A percentile compares a stretch with the other conserved stretches of the same genome.
phyloP scores from a whole-genome alignment of 176 grass and related monocot genomes.

The Hsuehochloa calcarea region DNA sequence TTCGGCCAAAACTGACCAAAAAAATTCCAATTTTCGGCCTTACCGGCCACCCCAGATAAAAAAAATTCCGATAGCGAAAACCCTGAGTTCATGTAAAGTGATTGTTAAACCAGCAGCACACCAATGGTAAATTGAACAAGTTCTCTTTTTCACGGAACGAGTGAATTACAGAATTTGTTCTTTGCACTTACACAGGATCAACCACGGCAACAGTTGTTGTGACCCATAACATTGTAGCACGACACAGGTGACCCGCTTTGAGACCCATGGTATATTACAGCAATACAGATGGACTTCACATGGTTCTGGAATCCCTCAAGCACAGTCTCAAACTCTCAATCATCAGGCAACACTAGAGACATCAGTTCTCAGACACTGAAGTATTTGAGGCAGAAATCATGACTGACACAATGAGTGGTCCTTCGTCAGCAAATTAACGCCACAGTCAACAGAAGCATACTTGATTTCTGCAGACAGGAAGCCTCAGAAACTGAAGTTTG shows the following conservation, averaged over 20 bases:
- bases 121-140: not conserved
- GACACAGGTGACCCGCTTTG: not conserved
- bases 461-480: not conserved
- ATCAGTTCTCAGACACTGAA: not conserved
- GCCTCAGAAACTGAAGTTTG: not conserved
- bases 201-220: not conserved
- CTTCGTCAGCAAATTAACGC: not conserved
- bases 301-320: not conserved
- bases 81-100: not conserved
- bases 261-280: not conserved
- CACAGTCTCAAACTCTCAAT: not conserved
- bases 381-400: not conserved
- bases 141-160: not conserved
- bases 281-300: not conserved
- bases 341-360: not conserved
- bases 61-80: too few relatives aligned
- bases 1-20: too few relatives aligned
- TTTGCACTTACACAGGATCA: not conserved
- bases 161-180: not conserved
- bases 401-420: not conserved
- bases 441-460: not conserved
- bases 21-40: too few relatives aligned
- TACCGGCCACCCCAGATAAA: too few relatives aligned
- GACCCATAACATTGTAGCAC: not conserved
- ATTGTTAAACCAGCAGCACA: not conserved